These are phyloP conservation scores for Spathaspora gorwiae DNA, from an alignment of 805 yeast species.

Conservation along the genomic window DNA sequence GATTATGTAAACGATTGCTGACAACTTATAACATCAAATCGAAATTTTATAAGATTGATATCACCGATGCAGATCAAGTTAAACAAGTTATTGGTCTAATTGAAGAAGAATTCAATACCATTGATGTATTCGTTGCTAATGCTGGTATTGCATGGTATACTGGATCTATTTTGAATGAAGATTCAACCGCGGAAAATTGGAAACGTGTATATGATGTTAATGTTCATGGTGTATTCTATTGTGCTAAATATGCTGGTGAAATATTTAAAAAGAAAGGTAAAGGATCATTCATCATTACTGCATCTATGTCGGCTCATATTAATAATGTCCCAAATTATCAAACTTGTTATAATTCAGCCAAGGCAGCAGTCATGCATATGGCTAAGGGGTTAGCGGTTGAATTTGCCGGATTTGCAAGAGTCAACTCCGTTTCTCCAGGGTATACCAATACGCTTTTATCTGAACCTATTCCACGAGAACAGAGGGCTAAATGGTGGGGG, in stretches of 20 bases:
- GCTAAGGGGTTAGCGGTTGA: conserved; percentile 78
- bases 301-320: conserved; percentile 86
- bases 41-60: conserved; percentile 33
- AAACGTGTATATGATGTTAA: conserved; percentile 68
- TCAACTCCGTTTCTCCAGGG: conserved; percentile 81
- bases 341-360: conserved; percentile 81
- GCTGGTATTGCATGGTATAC: conserved; percentile 48
- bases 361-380: conserved; percentile 78
- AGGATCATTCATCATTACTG: conserved; percentile 81
- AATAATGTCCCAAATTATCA: conserved; percentile 85
- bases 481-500: conserved; percentile 36
- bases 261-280: conserved; percentile 67
- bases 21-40: conserved; percentile 7
- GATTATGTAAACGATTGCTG: conserved; percentile 12
- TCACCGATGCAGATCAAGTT: conserved; percentile 36
- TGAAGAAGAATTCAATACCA: conserved; percentile 27
- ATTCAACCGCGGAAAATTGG: conserved; percentile 58
- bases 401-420: conserved; percentile 84
- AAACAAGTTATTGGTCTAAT: conserved; percentile 27
- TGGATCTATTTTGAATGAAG: conserved; percentile 36
- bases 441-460: conserved; percentile 69
- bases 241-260: conserved; percentile 70
- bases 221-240: conserved; percentile 74
- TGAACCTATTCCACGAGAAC: conserved; percentile 34
- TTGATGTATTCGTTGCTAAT: conserved; percentile 44